A percentile compares a stretch with the other conserved stretches of the same genome.
phyloP scores from a whole-genome alignment of 140 eudicot species.

The Anethum foeniculum region DNA sequence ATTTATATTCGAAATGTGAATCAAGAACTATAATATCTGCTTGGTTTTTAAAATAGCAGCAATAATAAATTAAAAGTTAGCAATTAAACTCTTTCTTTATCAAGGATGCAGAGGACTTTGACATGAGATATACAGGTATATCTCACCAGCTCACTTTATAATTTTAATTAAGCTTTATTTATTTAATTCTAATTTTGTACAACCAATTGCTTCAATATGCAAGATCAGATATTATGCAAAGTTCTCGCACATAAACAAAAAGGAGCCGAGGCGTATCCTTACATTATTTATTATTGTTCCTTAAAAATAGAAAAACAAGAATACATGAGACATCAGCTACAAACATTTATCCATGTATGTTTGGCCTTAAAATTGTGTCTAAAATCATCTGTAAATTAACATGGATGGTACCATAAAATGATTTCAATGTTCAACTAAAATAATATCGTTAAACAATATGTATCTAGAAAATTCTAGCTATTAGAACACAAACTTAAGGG shows the following conservation, averaged over 20 bases:
- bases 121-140: not conserved
- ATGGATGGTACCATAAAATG: not conserved
- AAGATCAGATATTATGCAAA: not conserved
- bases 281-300: not conserved
- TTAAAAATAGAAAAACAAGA: not conserved
- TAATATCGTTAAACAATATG: too few relatives aligned
- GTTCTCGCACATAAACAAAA: not conserved
- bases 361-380: not conserved
- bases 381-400: not conserved
- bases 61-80: not conserved
- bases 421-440: too few relatives aligned
- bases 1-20: too few relatives aligned
- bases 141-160: too few relatives aligned
- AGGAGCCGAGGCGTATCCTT: not conserved
- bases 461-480: too few relatives aligned
- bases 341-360: not conserved
- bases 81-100: not conserved
- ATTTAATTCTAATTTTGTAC: too few relatives aligned
- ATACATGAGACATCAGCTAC: not conserved
- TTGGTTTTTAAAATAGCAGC: not conserved
- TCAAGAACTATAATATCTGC: not conserved
- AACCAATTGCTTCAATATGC: not conserved
- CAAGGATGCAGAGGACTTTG: not conserved
- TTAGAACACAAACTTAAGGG: too few relatives aligned
- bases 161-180: too few relatives aligned